phyloP scores from a whole-genome alignment of 495 filamentous ascomycete species.

The Tuber umbilicatum region DNA sequence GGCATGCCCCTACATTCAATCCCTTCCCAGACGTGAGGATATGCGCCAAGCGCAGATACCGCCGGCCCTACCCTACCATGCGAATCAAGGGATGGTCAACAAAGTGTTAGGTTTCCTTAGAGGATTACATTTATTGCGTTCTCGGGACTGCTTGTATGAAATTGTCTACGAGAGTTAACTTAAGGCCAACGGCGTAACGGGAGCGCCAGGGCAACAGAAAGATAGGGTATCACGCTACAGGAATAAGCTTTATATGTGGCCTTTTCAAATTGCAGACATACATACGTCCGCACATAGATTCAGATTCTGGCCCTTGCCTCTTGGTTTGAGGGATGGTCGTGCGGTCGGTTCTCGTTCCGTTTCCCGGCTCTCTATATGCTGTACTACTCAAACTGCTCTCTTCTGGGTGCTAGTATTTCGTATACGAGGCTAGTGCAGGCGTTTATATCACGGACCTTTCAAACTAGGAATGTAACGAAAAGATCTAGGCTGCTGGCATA shows the following conservation, averaged over 20 bases:
- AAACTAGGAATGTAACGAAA: neutral
- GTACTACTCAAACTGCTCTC: neutral
- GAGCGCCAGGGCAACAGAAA: neutral
- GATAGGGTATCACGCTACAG: neutral
- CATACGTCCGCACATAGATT: neutral
- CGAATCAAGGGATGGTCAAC: neutral
- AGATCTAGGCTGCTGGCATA: neutral
- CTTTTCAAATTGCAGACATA: neutral
- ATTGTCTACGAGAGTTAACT: neutral
- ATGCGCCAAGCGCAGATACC: neutral
- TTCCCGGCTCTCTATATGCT: neutral
- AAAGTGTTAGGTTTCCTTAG: neutral
- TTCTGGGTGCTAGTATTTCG: neutral
- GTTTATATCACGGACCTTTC: neutral
- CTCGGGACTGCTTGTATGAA: neutral
- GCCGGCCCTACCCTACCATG: neutral
- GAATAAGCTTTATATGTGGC: neutral
- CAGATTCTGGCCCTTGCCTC: neutral
- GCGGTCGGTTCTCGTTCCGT: neutral
- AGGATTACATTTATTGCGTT: neutral
- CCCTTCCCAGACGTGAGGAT: neutral
- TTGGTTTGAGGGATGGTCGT: neutral
- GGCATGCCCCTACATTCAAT: neutral
- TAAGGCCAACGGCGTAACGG: neutral
- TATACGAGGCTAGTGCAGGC: neutral